Conservation (phyloP, 2,329 filamentous ascomycete genomes). For the Pseudocercospora vitis region DNA sequence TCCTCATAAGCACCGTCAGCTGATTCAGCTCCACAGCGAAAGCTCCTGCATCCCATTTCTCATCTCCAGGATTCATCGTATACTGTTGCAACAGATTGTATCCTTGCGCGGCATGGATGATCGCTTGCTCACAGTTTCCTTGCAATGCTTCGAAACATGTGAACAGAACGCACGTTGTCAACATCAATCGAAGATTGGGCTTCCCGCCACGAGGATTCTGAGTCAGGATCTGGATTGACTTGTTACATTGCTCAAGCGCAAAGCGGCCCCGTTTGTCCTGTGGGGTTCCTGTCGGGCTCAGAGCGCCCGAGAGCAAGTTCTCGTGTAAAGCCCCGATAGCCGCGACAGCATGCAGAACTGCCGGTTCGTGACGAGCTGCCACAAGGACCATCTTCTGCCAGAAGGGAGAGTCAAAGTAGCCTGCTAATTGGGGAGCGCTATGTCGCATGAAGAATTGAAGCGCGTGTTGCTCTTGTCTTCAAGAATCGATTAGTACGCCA, state of each 20-base stretch:
- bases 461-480: slow-evolving; percentile 25
- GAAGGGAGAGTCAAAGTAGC: slow-evolving; percentile 32
- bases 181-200: slow-evolving; percentile 27
- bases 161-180: slow-evolving; percentile 31
- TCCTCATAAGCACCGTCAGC: slow-evolving; percentile 25
- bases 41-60: slow-evolving; percentile 19
- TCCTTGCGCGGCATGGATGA: slow-evolving; percentile 29
- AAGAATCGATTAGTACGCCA: not conserved
- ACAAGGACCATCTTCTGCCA: slow-evolving; percentile 31
- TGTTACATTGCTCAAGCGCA: slow-evolving; percentile 32
- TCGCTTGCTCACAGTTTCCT: slow-evolving; percentile 31
- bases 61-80: slow-evolving; percentile 21
- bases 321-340: slow-evolving; percentile 31
- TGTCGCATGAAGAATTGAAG: slow-evolving; percentile 29
- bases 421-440: slow-evolving; percentile 29
- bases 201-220: slow-evolving; percentile 8
- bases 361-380: slow-evolving; percentile 25
- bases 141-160: slow-evolving; percentile 31
- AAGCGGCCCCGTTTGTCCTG: slow-evolving; percentile 21
- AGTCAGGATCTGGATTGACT: slow-evolving; percentile 27
- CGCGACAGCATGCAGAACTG: slow-evolving; percentile 27
- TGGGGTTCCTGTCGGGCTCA: slow-evolving; percentile 14
- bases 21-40: slow-evolving; percentile 30
- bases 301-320: slow-evolving; percentile 24
- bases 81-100: slow-evolving; percentile 28